A percentile compares a stretch with the other conserved stretches of the same genome.
These are phyloP conservation scores for Sclerotinia minor DNA, from an alignment of 2,329 filamentous ascomycete genomes.

Conservation along the genomic window DNA sequence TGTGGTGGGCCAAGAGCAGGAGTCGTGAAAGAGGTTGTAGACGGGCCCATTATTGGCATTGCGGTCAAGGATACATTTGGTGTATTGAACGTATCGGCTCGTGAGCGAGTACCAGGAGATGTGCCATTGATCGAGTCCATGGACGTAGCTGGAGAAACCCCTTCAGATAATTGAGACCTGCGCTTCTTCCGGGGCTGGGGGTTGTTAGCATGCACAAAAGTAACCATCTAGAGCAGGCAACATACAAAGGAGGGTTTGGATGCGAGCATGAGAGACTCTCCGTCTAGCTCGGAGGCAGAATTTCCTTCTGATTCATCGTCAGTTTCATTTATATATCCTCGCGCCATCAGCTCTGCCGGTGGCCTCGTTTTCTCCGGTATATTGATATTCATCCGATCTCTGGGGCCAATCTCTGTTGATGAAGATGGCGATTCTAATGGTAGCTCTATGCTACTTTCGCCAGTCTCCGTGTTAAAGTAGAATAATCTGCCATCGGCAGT, in stretches of 20 bases:
- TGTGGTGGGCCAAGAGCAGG: constrained; percentile 41
- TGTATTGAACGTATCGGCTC: constrained; percentile 57
- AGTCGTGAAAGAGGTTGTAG: constrained; percentile 59
- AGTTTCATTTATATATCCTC: constrained; percentile 78
- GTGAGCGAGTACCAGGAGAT: constrained; percentile 59
- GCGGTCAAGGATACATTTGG: constrained; percentile 50
- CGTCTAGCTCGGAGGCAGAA: constrained; percentile 84
- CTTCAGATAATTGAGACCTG: constrained; percentile 59
- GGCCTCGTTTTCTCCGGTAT: constrained; percentile 88
- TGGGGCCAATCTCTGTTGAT: constrained; percentile 77
- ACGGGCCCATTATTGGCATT: constrained; percentile 38
- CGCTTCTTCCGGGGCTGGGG: constrained; percentile 60
- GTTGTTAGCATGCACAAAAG: constrained; percentile 34
- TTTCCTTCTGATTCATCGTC: constrained; percentile 82
- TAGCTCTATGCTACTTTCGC: constrained; percentile 90
- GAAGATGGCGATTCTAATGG: constrained; percentile 88
- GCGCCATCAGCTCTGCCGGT: constrained; percentile 86
- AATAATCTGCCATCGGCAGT: constrained; percentile 90
- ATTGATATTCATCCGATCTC: constrained; percentile 83
- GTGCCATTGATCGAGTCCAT: constrained; percentile 84
- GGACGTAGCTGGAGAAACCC: constrained; percentile 81
- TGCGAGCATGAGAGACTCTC: constrained; percentile 68
- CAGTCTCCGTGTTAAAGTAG: constrained; percentile 98
- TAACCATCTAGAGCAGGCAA: constrained; percentile 29
- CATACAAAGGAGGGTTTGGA: constrained; percentile 70